Evolutionary conservation across 2,329 filamentous ascomycete species (phyloP).

Genomic region (Sporothrix phasma): DNA sequence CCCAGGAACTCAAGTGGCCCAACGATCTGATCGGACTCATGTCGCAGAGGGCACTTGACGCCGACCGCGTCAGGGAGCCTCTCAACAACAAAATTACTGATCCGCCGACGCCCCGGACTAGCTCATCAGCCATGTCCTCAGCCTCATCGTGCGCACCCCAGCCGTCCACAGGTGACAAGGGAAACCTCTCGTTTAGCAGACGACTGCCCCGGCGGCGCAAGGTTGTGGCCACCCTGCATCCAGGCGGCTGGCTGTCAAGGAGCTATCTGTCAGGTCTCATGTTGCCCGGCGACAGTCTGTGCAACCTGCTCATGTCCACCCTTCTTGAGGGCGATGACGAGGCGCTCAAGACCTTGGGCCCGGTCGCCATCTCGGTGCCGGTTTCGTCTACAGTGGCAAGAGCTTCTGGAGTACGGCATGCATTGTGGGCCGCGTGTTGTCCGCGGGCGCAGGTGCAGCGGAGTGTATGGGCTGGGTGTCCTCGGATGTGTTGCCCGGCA

Average conservation of each 20-base stretch:
- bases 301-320: constrained; percentile 56
- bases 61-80: constrained; percentile 20
- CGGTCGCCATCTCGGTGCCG: constrained; percentile 54
- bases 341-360: constrained; percentile 48
- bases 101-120: constrained; percentile 20
- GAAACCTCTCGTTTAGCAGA: constrained; percentile 20
- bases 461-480: constrained; percentile 63
- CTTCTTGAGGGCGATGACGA: constrained; percentile 54
- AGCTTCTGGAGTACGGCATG: constrained; percentile 62
- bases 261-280: constrained; percentile 57
- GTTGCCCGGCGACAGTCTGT: constrained; percentile 52
- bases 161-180: constrained; percentile 15
- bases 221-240: constrained; percentile 47
- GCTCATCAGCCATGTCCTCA: constrained; percentile 19
- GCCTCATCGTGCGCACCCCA: neutral
- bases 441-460: constrained; percentile 49
- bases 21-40: constrained; percentile 26
- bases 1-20: constrained; percentile 52
- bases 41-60: neutral
- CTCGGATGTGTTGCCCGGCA: constrained; percentile 45
- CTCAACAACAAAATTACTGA: constrained; percentile 32
- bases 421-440: constrained; percentile 54
- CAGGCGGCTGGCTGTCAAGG: constrained; percentile 56
- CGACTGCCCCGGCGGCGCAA: constrained; percentile 39
- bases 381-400: constrained; percentile 52